These are phyloP conservation scores for Cochlearia excelsa DNA, from an alignment of 345 rosid species.

Conservation along the genomic window DNA sequence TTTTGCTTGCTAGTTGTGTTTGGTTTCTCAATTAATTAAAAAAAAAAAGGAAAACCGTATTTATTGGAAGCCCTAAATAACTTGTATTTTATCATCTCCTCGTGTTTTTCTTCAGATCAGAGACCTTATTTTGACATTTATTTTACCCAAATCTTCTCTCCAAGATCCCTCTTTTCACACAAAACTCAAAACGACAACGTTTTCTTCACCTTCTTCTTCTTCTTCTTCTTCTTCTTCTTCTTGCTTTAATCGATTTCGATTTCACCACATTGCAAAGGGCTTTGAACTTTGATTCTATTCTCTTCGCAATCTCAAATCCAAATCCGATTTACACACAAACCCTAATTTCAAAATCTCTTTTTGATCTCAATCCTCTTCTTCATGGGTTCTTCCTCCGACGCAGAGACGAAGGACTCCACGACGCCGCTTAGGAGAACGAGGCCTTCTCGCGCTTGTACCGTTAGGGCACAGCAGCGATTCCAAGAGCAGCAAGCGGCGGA, in stretches of 20 bases:
- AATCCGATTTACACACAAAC: neutral
- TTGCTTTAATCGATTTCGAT: conserved; percentile 24
- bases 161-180: too few relatives aligned
- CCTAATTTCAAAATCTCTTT: conserved; percentile 28
- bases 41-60: too few relatives aligned
- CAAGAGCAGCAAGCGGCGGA: conserved; percentile 57
- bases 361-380: conserved; percentile 43
- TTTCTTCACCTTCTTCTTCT: conserved; percentile 15
- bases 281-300: conserved; percentile 11
- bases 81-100: too few relatives aligned
- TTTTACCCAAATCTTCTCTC: too few relatives aligned
- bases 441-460: conserved; percentile 86
- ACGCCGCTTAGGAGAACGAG: conserved; percentile 58
- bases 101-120: too few relatives aligned
- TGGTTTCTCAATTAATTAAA: too few relatives aligned
- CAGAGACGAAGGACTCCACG: conserved; percentile 13
- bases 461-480: conserved; percentile 71
- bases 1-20: too few relatives aligned
- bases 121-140: too few relatives aligned
- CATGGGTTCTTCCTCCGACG: conserved; percentile 47
- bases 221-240: neutral
- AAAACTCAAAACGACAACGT: conserved; percentile 29
- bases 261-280: conserved; percentile 34
- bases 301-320: conserved; percentile 7
- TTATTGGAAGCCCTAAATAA: too few relatives aligned